Percentiles rank a stretch among this genome's conserved stretches.
Evolutionary conservation across 352 stramenopile genomes (phyloP).

Genomic region (Achlya hypogyna): DNA sequence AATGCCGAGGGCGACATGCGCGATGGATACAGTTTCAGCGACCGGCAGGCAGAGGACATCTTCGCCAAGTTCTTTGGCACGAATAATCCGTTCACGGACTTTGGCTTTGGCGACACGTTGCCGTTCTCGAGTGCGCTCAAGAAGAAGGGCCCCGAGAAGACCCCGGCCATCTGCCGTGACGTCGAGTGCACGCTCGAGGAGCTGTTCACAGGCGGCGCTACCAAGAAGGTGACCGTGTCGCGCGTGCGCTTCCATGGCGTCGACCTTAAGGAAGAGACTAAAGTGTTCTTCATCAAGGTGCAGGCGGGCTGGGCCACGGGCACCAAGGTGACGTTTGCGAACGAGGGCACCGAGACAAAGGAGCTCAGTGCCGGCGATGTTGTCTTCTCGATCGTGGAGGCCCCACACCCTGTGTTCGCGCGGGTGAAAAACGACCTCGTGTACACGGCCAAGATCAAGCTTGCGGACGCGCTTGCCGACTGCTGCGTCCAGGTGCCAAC

Average conservation of each 20-base stretch:
- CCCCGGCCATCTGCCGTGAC: conserved; percentile 52
- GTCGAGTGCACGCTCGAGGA: conserved; percentile 85
- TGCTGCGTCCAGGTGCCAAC: conserved; percentile 92
- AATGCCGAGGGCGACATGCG: conserved; percentile 67
- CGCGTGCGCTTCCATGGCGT: conserved; percentile 51
- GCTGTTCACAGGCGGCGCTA: conserved; percentile 78
- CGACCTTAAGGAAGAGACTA: conserved; percentile 62
- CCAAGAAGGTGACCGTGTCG: conserved; percentile 82
- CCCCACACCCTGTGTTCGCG: conserved; percentile 75
- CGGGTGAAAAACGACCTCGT: conserved; percentile 89
- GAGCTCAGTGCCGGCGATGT: conserved; percentile 91
- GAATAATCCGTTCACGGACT: conserved; percentile 85
- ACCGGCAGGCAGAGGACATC: conserved; percentile 84
- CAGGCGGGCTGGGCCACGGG: conserved; percentile 92
- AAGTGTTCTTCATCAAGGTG: conserved; percentile 84
- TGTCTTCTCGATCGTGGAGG: conserved; percentile 87
- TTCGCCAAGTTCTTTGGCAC: conserved; percentile 91
- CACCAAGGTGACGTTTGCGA: conserved; percentile 94
- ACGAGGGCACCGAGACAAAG: conserved; percentile 83
- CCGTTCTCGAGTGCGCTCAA: conserved; percentile 71
- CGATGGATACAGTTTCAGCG: conserved; percentile 85
- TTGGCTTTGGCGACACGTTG: conserved; percentile 81
- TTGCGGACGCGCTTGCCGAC: conserved; percentile 93
- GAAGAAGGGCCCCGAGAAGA: conserved; percentile 71
- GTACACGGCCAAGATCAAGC: conserved; percentile 88